A percentile compares a stretch with the other conserved stretches of the same genome.
Evolutionary conservation across 345 rosid species (phyloP).

Genomic region (Populus deltoides): DNA sequence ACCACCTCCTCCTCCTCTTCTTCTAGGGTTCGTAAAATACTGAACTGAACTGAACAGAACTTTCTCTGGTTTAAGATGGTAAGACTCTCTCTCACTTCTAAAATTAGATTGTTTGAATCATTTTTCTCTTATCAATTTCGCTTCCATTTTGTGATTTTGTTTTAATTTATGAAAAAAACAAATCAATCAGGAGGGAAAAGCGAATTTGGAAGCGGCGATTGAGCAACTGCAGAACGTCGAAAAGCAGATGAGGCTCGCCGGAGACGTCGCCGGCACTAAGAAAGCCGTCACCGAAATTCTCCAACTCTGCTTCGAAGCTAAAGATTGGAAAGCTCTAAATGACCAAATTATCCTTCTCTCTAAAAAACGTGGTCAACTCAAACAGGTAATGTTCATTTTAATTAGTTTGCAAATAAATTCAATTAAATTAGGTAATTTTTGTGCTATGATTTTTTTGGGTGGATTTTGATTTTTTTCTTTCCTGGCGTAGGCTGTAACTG

Average conservation of each 20-base stretch:
- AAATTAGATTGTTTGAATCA: neutral
- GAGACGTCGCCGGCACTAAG: constrained; percentile 73
- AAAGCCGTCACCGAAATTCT: constrained; percentile 73
- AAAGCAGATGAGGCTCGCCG: constrained; percentile 82
- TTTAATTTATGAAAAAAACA: neutral
- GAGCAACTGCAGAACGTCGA: constrained; percentile 71
- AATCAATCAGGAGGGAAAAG: constrained; percentile 37
- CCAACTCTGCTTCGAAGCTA: constrained; percentile 78
- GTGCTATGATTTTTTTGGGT: neutral
- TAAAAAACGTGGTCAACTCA: constrained; percentile 86
- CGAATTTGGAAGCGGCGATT: constrained; percentile 52
- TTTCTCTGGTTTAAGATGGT: constrained; percentile 15
- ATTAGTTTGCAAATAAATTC: neutral
- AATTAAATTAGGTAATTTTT: neutral
- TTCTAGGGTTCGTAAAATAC: neutral
- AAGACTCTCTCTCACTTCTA: neutral
- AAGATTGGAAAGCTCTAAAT: constrained; percentile 72
- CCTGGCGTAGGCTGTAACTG: constrained; percentile 71
- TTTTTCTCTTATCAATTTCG: neutral
- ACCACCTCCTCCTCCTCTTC: neutral
- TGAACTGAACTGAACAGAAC: neutral
- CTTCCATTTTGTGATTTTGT: neutral
- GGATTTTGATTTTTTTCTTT: neutral
- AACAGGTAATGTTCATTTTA: constrained; percentile 54
- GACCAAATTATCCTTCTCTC: constrained; percentile 74